These are phyloP conservation scores for Tephrocybe sp. DNA, from an alignment of 768 basidiomycete species.

Conservation along the genomic window DNA sequence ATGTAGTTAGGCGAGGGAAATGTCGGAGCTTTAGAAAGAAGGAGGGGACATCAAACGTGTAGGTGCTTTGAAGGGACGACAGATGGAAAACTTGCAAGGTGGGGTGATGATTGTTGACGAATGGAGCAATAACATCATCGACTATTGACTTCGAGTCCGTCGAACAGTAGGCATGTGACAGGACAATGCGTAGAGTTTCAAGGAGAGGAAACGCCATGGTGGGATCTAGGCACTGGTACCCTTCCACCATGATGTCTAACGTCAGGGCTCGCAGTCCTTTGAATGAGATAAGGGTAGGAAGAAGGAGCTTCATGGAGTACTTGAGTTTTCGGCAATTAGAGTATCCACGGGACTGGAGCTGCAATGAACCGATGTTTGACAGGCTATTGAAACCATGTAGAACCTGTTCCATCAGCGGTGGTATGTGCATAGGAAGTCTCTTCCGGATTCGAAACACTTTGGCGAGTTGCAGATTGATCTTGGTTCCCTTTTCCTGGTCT, in stretches of 20 bases:
- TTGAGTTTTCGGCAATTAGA: not conserved
- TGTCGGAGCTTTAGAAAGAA: conserved; percentile 15
- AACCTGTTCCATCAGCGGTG: not conserved
- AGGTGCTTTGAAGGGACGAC: not conserved
- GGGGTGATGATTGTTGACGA: conserved; percentile 21
- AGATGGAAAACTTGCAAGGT: conserved; percentile 15
- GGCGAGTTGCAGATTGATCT: not conserved
- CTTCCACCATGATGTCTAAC: conserved; percentile 23
- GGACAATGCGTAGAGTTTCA: conserved; percentile 17
- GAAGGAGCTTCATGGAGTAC: not conserved
- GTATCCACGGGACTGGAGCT: not conserved
- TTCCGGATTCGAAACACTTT: not conserved
- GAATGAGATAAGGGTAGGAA: not conserved
- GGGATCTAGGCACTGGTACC: conserved; percentile 14
- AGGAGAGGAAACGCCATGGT: conserved; percentile 15
- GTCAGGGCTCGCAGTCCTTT: conserved; percentile 15
- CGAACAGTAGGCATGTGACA: conserved; percentile 18
- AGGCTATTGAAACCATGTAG: not conserved
- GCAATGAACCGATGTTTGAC: not conserved
- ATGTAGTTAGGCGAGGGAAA: conserved; percentile 17
- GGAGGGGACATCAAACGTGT: conserved; percentile 17
- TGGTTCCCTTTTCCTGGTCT: not conserved
- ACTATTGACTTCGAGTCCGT: conserved; percentile 16
- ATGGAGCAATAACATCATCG: conserved; percentile 18
- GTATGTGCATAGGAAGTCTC: not conserved